Percentiles rank a stretch among this genome's conserved stretches.
Conservation (phyloP, 2,329 filamentous ascomycete species). For the Pseudonectria buxi region DNA sequence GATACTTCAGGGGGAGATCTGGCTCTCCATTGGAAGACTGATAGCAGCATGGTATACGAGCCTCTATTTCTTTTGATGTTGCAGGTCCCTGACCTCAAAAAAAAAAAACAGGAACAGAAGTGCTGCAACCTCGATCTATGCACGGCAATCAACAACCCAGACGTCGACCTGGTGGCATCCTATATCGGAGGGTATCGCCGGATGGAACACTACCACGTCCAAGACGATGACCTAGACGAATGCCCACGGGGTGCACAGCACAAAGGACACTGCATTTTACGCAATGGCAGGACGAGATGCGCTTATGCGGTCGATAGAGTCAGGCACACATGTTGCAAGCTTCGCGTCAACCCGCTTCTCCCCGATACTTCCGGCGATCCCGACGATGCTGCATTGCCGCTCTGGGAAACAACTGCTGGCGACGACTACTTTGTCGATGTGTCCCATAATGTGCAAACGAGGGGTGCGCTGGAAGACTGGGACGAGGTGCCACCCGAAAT, state of each 20-base stretch:
- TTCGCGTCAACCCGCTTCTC: constrained; percentile 10
- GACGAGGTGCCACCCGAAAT: constrained; percentile 8
- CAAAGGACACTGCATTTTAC: constrained; percentile 11
- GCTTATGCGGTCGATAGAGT: constrained; percentile 10
- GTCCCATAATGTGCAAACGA: constrained; percentile 5
- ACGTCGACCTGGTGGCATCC: constrained; percentile 9
- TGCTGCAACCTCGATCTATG: constrained; percentile 12
- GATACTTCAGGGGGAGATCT: constrained; percentile 8
- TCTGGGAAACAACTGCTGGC: constrained; percentile 9
- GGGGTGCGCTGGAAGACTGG: constrained; percentile 5
- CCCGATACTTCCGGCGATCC: constrained; percentile 5
- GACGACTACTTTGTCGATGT: constrained; percentile 8
- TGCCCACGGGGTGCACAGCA: constrained; percentile 10
- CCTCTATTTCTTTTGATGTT: neutral
- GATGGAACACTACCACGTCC: constrained; percentile 14
- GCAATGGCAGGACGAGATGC: constrained; percentile 10
- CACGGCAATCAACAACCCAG: constrained; percentile 7
- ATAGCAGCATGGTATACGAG: constrained; percentile 2
- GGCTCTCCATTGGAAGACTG: constrained; percentile 5
- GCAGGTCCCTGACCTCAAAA: neutral
- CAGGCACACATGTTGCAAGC: constrained; percentile 12
- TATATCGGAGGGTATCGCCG: constrained; percentile 9
- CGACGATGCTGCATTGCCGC: constrained; percentile 3
- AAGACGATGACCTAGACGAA: constrained; percentile 11
- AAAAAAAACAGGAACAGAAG: neutral